A percentile compares a stretch with the other conserved stretches of the same genome.
Conservation (phyloP, 768 basidiomycete genomes). For the Leucosporidium yakuticum region DNA sequence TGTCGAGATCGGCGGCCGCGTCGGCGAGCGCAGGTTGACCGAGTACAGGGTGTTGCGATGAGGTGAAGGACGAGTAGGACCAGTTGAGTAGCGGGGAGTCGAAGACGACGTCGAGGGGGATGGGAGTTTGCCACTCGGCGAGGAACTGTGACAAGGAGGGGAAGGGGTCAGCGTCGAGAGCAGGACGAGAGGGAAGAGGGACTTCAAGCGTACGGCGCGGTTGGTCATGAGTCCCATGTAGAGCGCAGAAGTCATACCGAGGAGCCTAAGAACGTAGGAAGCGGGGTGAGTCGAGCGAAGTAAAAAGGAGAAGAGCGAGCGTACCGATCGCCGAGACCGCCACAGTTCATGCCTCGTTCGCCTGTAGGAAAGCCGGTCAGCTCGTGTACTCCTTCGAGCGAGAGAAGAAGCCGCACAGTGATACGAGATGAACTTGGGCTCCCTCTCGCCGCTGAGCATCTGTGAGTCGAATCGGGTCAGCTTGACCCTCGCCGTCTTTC, state of each 20-base stretch:
- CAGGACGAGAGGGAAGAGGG: no score
- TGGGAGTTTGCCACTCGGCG: constrained; percentile 29
- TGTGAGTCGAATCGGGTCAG: background rate
- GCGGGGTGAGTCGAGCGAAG: no score
- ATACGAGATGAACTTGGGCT: constrained; percentile 30
- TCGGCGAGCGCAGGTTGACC: constrained; percentile 8
- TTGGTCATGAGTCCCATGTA: constrained; percentile 31
- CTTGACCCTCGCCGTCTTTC: background rate
- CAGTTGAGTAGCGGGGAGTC: constrained; percentile 29
- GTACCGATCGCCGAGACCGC: constrained; percentile 29
- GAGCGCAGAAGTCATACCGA: constrained; percentile 34
- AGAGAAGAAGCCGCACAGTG: background rate
- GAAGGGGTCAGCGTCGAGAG: background rate
- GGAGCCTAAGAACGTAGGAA: constrained; percentile 5
- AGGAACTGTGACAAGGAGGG: constrained; percentile 6
- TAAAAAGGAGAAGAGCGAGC: background rate
- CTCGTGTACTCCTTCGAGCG: background rate
- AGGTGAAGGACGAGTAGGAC: constrained; percentile 27
- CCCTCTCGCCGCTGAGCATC: constrained; percentile 19
- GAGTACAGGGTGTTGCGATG: constrained; percentile 14
- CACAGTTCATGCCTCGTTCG: constrained; percentile 32
- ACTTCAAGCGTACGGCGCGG: constrained; percentile 9
- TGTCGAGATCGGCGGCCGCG: constrained; percentile 21
- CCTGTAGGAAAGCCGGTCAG: background rate
- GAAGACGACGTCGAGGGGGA: constrained; percentile 33